Evolutionary conservation across 371 early-diverging fungal species (phyloP), one percentile per base, ranked within the genome.

Genomic region (Blakeslea trispora): DNA sequence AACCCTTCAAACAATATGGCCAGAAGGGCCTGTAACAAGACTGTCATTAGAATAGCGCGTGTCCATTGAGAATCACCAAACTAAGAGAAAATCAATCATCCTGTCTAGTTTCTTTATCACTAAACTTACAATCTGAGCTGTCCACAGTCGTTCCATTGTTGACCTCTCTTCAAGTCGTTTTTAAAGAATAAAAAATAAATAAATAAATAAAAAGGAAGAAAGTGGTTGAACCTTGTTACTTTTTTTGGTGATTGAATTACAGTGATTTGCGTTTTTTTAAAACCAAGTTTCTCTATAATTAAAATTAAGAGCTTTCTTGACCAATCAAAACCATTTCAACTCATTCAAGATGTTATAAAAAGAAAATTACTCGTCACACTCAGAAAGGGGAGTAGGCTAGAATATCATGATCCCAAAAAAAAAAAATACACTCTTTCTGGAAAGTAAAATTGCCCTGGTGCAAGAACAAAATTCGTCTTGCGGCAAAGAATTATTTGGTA

Each of bases 11-110:
- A 71, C 22, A 66, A 44, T 35, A 75, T 78, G 13, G 73, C 79
- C 4, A 75, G 53, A 6, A 63, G 18, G 3, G 72, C 71, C 57
- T 78, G 79, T 35, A 71, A 46, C 19, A 69, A 21, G 19, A 72
- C 59, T 14, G 59, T 69, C 6, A 69, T 47, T 48, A 78, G 73
- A 31, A 74, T 69, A n/a, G 73, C 71, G 40, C 74, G 63, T 45
- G 74, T 78, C 74, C 75, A 78, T 47, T 61, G 63, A 19, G 79
- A 78, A 49, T 78, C 75, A 28, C 79, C 79, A 71, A 78, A 75
- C 79, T 78, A 24, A 31, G 15, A 42, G 31, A 9, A 19, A 35
- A 9, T 35, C 18, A 57, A 15, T 13, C 6, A 22, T 44, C 28
- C 18, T 10, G 7, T 41, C 23, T 37, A 6, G 13, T 18, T 41